phyloP scores from a whole-genome alignment of 345 rosid species.

The Anacardium occidentale region DNA sequence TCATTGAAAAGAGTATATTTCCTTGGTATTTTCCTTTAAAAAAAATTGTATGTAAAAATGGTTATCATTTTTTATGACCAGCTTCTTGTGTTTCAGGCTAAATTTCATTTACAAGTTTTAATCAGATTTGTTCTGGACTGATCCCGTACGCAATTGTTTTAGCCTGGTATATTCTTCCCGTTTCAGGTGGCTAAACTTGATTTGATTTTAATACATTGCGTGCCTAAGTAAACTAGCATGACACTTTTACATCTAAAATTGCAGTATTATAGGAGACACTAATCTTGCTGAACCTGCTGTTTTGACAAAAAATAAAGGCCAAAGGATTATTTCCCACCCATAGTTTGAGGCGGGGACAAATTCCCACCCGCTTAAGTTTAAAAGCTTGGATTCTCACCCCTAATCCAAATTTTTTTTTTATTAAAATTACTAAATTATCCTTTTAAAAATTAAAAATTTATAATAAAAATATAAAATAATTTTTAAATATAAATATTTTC shows the following conservation, averaged over 20 bases:
- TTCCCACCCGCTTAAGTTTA: no score
- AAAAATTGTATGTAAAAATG: no score
- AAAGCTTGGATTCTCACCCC: no score
- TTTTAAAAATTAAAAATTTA: no score
- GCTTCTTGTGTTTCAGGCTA: neutral
- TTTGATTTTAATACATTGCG: slow-evolving; percentile 1
- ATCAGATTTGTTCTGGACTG: neutral
- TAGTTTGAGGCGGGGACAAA: no score
- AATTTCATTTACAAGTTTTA: neutral
- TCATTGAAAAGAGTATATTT: neutral
- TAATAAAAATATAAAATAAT: no score
- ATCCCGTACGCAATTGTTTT: neutral
- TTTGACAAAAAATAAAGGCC: neutral
- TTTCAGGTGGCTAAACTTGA: neutral
- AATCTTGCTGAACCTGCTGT: neutral
- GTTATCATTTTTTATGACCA: neutral
- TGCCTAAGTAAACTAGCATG: slow-evolving; percentile 9
- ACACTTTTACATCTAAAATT: slow-evolving; percentile 1
- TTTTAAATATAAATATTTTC: no score
- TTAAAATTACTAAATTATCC: no score
- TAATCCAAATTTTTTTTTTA: no score
- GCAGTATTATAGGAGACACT: neutral
- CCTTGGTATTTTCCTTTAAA: neutral
- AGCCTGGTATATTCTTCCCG: slow-evolving; percentile 11
- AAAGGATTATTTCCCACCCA: no score